Base-by-base conservation (phyloP, 768 basidiomycete genomes). In the Phylloporus sp. region DNA sequence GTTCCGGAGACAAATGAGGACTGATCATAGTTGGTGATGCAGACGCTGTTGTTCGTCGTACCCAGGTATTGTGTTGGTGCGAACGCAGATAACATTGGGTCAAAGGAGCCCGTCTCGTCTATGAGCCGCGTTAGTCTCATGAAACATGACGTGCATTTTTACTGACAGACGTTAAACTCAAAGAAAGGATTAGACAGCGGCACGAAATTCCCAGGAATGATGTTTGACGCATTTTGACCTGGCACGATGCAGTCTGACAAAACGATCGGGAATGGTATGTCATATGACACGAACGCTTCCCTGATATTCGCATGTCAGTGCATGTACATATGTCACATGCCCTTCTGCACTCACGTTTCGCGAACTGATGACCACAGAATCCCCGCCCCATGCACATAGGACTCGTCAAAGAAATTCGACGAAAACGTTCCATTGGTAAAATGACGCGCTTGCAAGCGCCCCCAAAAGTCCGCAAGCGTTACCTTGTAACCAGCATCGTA, bases 1-100 rank as follows among this genome's bases (percentile, higher is more conserved):
- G 73, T 68, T 4, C 73, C 79, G 15, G 73, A 63, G 15, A 79
- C 65, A 15, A 69, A 50, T 3, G 68, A 44, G 0, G 56, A 58
- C 38, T 74, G 72, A n/a, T 73, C 73, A 45, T 66, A 73, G 38
- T 70, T 68, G 2, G 67, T 63, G 5, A 72, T 42, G 20, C 72
- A 74, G 26, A 65, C 29, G 24, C 52, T 68, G 12, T 51, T 55
- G 36, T 72, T 73, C 7, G 48, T 62, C 22, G 70, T 70, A 1
- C 81, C 81, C 20, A 79, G 58, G 58, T 77, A 74, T 53, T 76
- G 70, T 29, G 74, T 65, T 0, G 73, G 70, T 6, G 72, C 71
- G 47, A 79, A 80, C 3, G 79, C 77, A 1, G 76, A 72, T 6
- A 75, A 60, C 36, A 69, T 69, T 46, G 73, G 65, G 48, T 77